A percentile compares a stretch with the other conserved stretches of the same genome.
Evolutionary conservation across 768 basidiomycete species (phyloP).

Genomic region (Boletus speciosus): DNA sequence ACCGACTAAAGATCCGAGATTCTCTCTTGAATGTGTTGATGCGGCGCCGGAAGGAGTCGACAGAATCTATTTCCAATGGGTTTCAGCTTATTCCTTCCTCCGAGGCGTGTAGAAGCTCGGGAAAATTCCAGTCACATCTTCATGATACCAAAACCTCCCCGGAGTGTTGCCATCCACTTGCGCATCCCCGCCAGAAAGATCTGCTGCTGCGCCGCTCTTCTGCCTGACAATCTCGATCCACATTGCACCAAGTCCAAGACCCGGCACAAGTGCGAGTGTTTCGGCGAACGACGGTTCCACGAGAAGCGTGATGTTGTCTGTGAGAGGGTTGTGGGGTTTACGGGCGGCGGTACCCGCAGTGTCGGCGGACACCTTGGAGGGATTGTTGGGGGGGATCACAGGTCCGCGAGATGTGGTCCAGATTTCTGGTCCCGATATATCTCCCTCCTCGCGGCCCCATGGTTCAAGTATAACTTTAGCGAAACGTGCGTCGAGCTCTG

Average conservation of each 20-base stretch:
- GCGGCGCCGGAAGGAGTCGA: neutral
- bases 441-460: constrained; percentile 45
- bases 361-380: constrained; percentile 6
- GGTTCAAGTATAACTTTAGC: constrained; percentile 52
- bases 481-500: constrained; percentile 43
- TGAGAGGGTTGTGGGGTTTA: constrained; percentile 46
- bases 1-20: neutral
- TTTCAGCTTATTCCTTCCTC: neutral
- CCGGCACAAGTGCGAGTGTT: constrained; percentile 37
- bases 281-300: constrained; percentile 45
- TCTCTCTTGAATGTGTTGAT: neutral
- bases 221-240: constrained; percentile 65
- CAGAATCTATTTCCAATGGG: neutral
- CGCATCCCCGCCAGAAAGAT: neutral
- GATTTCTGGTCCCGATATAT: constrained; percentile 36
- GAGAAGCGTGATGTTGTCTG: constrained; percentile 59
- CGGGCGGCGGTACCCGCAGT: constrained; percentile 1
- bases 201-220: constrained; percentile 7
- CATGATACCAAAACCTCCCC: constrained; percentile 54
- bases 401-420: constrained; percentile 37
- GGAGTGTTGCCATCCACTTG: constrained; percentile 1
- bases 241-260: constrained; percentile 61
- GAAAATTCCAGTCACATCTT: constrained; percentile 48
- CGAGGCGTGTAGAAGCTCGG: constrained; percentile 49
- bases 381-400: constrained; percentile 26